phyloP scores from a whole-genome alignment of 2,329 filamentous ascomycete species.

The Ceratocystis eucalypticola region DNA sequence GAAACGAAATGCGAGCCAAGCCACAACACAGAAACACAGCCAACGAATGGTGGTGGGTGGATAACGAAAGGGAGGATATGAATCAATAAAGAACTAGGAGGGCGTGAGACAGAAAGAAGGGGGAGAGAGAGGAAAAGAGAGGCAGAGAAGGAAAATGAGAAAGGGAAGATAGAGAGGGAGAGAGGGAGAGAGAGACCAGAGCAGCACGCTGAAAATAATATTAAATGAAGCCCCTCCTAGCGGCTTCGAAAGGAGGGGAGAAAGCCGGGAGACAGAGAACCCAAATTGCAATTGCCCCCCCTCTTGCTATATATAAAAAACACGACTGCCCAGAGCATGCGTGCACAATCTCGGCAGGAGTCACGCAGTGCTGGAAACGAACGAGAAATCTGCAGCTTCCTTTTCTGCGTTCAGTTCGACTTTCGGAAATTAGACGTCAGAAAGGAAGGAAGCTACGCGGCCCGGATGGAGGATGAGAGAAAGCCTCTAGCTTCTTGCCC shows the following conservation, averaged over 20 bases:
- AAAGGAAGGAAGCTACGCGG: conserved; percentile 3
- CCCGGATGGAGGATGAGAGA: background rate
- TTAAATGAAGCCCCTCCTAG: background rate
- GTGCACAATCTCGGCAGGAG: background rate
- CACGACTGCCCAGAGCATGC: background rate
- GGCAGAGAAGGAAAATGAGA: no score
- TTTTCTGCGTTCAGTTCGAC: background rate
- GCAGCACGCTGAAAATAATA: background rate
- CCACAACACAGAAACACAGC: background rate
- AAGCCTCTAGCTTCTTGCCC: background rate
- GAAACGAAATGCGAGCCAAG: conserved; percentile 10
- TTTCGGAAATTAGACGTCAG: conserved; percentile 1
- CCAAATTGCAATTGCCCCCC: background rate
- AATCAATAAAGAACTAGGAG: background rate
- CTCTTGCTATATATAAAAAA: background rate
- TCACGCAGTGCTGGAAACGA: background rate
- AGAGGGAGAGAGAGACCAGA: background rate
- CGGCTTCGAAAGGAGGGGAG: background rate
- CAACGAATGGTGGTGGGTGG: background rate
- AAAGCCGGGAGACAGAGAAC: background rate
- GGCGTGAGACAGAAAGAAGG: background rate
- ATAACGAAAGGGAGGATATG: background rate
- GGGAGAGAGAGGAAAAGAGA: background rate
- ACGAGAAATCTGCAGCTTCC: background rate
- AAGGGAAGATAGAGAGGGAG: background rate